Evolutionary conservation across 345 rosid species (phyloP), one percentile per base, ranked within the genome.

Genomic region (Gossypium turneri): DNA sequence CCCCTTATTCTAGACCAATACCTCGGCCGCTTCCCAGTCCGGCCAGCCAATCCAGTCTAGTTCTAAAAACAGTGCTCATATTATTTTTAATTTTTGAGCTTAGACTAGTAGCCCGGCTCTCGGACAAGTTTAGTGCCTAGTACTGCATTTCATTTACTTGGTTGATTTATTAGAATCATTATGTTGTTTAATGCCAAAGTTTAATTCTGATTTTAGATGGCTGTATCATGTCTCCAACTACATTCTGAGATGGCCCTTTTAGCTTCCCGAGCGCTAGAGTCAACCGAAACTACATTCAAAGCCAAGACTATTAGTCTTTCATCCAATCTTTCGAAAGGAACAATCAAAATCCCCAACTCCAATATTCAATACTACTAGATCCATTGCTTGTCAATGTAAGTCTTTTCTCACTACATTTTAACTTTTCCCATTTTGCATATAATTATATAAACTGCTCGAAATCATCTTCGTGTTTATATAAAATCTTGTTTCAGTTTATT

Each of bases 191-290:
- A 27, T 55, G 9, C 47, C n/a, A 15, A n/a, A 13, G 24, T 24
- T 70, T 2, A 34, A 34, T 73, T 29, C 25, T 10, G 58, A 19
- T 75, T 70, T 55, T 34, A 94, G 98, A 85, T 94, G 97, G 97
- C 97, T 60, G 83, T 94, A 88, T 68, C 92, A 43, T 92, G 98
- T 81, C 97, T 94, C 79, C 97, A 86, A 74, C 86, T 90, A 66
- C 97, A 94, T 50, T 85, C 97, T 1, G 94, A 92, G 86, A 88
- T 94, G 94, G 98, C 95, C 67, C 92, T 91, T 48, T 92, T 88
- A 88, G 91, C 95, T 81, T 92, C 97, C 27, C 89, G 98, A 77
- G 91, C 92, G 13, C 62, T 94, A 45, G 97, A 92, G 81, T 74
- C 87, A 1, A 74, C 75, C n/a, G 85, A 78, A 76, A 83, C 58